Base-by-base conservation (phyloP, 1,139 yeast genomes). In the Protomyces macrosporus region DNA sequence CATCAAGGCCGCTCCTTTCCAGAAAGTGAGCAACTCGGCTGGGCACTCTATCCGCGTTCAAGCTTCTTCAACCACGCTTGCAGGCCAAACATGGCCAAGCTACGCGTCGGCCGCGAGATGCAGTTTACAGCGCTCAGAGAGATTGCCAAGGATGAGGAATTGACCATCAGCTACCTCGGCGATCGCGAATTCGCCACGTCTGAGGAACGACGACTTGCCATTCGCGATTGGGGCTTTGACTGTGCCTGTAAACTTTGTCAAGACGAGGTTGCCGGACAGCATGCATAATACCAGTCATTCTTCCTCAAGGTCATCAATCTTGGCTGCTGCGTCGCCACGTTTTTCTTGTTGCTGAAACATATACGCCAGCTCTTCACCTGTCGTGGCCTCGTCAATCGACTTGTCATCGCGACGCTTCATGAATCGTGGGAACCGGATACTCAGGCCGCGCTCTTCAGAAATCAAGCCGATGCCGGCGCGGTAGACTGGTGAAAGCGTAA, bases 361-460 rank as follows among this genome's bases (percentile, higher is more conserved):
- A 71, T 91, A 97, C 4, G 90, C 86, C n/a, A 93, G 85, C 74
- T 91, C 96, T 23, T 88, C 88, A 39, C 96, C 86, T 1, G 87
- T 82, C 0, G 98, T 93, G 0, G 96, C 95, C 72, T 93, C 97
- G 70, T 90, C 96, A 0, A 87, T 82, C 0, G 82, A 81, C 73
- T 93, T 93, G 72, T 93, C 99, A 40, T 89, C 97, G 72, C 99
- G 81, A 14, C 88, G 78, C 66, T 96, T 80, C 3, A 93, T 74
- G 68, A 91, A 91, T 69, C 99, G 79, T 0, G 99, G 99, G 71
- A 93, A 93, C 71, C 99, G 79, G 66, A 93, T 78, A 0, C 97
- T 89, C 4, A 93, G 84, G 42, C 99, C 99, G 72, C 87, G 88
- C 0, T 93, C 96, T 6, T 60, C 66, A 9, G 63, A 55, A 16